Conservation (phyloP, 2,329 filamentous ascomycete species). For the Aspergillus sp. region DNA sequence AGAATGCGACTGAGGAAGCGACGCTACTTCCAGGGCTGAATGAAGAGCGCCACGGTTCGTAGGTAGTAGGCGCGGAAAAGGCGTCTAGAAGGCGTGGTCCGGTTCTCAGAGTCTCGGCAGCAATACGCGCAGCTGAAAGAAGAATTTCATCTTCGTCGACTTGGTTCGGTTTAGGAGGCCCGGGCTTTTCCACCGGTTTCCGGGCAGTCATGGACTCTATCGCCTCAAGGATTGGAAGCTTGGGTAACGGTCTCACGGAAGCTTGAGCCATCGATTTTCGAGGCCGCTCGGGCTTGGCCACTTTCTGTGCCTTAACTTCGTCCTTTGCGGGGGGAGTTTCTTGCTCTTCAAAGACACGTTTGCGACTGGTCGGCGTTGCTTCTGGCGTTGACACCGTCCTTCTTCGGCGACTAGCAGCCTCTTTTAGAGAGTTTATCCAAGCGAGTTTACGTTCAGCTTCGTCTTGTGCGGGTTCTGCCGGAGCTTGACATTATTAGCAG, state of each 20-base stretch:
- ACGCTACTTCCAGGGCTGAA: constrained; percentile 34
- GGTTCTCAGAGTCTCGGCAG: constrained; percentile 43
- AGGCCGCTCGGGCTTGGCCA: constrained; percentile 25
- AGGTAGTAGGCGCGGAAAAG: constrained; percentile 22
- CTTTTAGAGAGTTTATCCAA: constrained; percentile 28
- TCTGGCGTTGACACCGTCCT: constrained; percentile 17
- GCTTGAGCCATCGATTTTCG: constrained; percentile 35
- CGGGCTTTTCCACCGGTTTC: constrained; percentile 29
- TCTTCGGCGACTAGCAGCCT: constrained; percentile 32
- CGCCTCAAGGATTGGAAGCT: constrained; percentile 41
- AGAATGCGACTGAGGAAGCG: constrained; percentile 29
- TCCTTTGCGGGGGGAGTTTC: constrained; percentile 20
- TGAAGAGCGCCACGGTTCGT: constrained; percentile 31
- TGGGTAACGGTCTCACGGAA: constrained; percentile 37
- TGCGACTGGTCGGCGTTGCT: constrained; percentile 27
- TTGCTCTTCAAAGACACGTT: constrained; percentile 33
- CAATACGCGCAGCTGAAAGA: constrained; percentile 46
- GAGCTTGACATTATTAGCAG: constrained; percentile 10
- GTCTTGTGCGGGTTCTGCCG: constrained; percentile 17
- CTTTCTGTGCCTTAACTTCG: constrained; percentile 32
- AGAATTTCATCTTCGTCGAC: constrained; percentile 49
- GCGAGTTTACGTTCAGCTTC: constrained; percentile 15
- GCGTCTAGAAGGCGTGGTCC: constrained; percentile 40
- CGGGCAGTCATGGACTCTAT: constrained; percentile 33
- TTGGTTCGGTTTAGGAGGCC: constrained; percentile 29